A percentile compares a stretch with the other conserved stretches of the same genome.
These are phyloP conservation scores for Botrytis sinoallii DNA, from an alignment of 2,329 filamentous ascomycete species.

Conservation along the genomic window DNA sequence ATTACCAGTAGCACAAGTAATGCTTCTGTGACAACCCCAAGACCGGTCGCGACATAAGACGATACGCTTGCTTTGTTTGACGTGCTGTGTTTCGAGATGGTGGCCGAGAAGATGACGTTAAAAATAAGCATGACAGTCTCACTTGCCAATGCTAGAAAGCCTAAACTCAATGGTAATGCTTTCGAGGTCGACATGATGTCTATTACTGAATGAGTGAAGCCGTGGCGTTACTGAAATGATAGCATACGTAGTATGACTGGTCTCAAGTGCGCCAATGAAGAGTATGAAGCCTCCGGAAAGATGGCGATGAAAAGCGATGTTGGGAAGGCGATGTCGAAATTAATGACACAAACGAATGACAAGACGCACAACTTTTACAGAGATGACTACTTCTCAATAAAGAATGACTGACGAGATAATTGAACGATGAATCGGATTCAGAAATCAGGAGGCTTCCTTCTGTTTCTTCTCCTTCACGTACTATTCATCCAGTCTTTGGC, in stretches of 20 bases:
- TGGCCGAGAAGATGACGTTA: conserved; percentile 34
- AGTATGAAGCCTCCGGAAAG: not conserved
- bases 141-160: conserved; percentile 34
- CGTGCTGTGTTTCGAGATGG: conserved; percentile 25
- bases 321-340: not conserved
- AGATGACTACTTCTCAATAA: not conserved
- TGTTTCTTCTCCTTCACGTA: conserved; percentile 10
- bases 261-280: not conserved
- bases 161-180: conserved; percentile 31
- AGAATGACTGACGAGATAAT: not conserved
- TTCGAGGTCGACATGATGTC: conserved; percentile 29
- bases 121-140: conserved; percentile 33
- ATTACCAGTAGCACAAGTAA: conserved; percentile 31
- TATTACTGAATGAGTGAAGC: conserved; percentile 1
- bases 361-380: not conserved
- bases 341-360: conserved; percentile 3
- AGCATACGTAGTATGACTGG: conserved; percentile 9
- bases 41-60: conserved; percentile 32
- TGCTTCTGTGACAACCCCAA: conserved; percentile 27
- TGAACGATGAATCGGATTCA: conserved; percentile 2
- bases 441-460: not conserved
- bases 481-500: conserved; percentile 7
- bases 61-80: conserved; percentile 22
- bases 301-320: not conserved
- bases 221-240: conserved; percentile 3